phyloP scores from a whole-genome alignment of 306 rosid species.

The Erythrophleum fordii region DNA sequence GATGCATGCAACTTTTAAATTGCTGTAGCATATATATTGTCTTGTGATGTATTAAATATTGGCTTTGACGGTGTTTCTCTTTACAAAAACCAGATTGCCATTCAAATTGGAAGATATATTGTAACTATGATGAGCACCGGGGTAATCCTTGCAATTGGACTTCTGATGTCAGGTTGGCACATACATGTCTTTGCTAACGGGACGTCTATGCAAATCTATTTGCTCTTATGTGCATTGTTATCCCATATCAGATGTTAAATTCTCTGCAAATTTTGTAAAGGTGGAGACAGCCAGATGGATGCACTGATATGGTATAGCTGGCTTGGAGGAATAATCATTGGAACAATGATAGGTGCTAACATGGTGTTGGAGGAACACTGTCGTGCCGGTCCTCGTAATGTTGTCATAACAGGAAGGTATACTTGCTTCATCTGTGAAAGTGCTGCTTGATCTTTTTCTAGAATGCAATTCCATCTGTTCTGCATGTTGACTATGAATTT shows the following conservation, averaged over 20 bases:
- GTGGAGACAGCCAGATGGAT: constrained; percentile 69
- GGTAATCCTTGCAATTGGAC: constrained; percentile 79
- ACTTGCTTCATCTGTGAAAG: background rate
- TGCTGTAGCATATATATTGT: background rate
- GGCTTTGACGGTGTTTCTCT: constrained; percentile 34
- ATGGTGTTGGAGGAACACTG: constrained; percentile 87
- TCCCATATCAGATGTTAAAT: constrained; percentile 1
- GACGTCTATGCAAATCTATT: constrained; percentile 8
- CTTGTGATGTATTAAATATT: constrained; percentile 26
- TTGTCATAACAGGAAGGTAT: constrained; percentile 93
- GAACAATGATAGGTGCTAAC: constrained; percentile 94
- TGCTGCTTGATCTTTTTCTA: constrained; percentile 13
- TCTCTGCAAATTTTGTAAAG: constrained; percentile 45
- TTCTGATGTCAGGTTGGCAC: constrained; percentile 85
- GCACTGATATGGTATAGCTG: constrained; percentile 73
- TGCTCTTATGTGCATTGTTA: background rate
- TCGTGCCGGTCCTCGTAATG: constrained; percentile 92
- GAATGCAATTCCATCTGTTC: background rate
- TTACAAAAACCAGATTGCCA: constrained; percentile 58
- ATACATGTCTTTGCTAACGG: constrained; percentile 18
- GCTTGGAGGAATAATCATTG: constrained; percentile 93
- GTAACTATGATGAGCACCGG: constrained; percentile 99
- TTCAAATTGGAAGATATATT: constrained; percentile 91
- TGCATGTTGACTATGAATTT: background rate
- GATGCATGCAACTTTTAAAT: background rate